Base-by-base conservation (phyloP, 2,329 filamentous ascomycete species). In the Thelonectria olida region DNA sequence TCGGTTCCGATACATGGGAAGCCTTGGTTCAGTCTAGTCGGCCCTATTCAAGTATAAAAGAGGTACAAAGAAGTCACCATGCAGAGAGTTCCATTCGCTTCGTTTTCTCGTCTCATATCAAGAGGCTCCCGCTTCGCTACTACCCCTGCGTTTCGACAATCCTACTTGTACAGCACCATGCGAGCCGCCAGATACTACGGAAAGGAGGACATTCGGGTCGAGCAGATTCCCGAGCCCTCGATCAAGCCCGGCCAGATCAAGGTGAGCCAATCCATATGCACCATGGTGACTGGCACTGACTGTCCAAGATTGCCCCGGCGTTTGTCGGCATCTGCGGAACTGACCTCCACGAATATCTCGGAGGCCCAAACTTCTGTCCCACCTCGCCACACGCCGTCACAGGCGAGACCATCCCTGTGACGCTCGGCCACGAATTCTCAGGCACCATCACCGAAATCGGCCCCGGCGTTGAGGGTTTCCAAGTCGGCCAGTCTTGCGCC, bases 341-440 rank as follows among this genome's bases (percentile, higher is more conserved):
- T 12, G 41, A 56, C 17, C 44, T 56, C 12, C 53, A 58, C 13
- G 47, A 45, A 13, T 76, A 75, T 31, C 53, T 74, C 2, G 72
- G 72, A n/a, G 74, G 73, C 5, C 71, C 74, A 5, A 76, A 74
- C 54, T 69, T 76, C 45, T 75, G 74, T 45, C 74, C 74, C 4
- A 80, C 82, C 1, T 84, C 85, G 3, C 85, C 87, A 1, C 88
- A 90, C 67, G 82, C 82, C 2, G 73, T 90, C 20, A 90, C 87
- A 0, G 78, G 81, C 28, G 85, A 85, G 58, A 79, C 77, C 1
- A 80, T 86, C 34, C 88, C 88, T 4, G 80, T 90, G 9, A 87
- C 82, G 0, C 78, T 90, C 9, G 88, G 89, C 23, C 88, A 91
- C 69, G 89, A 91, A 70, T 88, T 90, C 73, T 85, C 82, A 4